Conservation (phyloP, 2,329 filamentous ascomycete genomes). For the Trichoderma sp. region DNA sequence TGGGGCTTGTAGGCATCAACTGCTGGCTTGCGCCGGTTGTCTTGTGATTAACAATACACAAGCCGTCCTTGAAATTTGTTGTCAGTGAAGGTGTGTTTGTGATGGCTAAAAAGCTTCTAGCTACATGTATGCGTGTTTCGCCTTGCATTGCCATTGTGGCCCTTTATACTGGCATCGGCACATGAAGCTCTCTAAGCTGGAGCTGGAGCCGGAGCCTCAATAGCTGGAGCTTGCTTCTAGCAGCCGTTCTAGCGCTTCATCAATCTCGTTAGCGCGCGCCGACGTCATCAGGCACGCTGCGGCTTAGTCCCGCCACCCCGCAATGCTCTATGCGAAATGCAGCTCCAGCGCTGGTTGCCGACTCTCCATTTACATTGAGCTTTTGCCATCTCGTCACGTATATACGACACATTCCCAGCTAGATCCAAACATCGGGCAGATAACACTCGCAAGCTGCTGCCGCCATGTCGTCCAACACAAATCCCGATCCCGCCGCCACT, state of each 20-base stretch:
- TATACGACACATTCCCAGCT: not conserved
- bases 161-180: not conserved
- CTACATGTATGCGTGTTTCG: not conserved
- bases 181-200: not conserved
- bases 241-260: not conserved
- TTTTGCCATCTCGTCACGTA: not conserved
- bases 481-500: slow-evolving; percentile 44
- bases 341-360: not conserved
- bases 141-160: not conserved
- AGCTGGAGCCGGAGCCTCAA: not conserved
- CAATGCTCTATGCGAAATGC: not conserved
- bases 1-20: not conserved
- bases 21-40: not conserved
- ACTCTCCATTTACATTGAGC: not conserved
- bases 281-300: slow-evolving; percentile 21
- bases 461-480: slow-evolving; percentile 40
- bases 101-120: not conserved
- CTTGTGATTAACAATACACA: not conserved
- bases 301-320: slow-evolving; percentile 3
- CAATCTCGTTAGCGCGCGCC: not conserved
- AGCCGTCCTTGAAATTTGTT: not conserved
- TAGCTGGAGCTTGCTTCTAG: not conserved
- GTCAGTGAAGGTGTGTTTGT: not conserved
- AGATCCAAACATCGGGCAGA: not conserved
- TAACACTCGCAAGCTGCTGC: not conserved